Percentiles rank a stretch among this genome's conserved stretches.
Evolutionary conservation across 2,329 filamentous ascomycete species (phyloP).

Genomic region (Aspergillus pseudoviridinutans): DNA sequence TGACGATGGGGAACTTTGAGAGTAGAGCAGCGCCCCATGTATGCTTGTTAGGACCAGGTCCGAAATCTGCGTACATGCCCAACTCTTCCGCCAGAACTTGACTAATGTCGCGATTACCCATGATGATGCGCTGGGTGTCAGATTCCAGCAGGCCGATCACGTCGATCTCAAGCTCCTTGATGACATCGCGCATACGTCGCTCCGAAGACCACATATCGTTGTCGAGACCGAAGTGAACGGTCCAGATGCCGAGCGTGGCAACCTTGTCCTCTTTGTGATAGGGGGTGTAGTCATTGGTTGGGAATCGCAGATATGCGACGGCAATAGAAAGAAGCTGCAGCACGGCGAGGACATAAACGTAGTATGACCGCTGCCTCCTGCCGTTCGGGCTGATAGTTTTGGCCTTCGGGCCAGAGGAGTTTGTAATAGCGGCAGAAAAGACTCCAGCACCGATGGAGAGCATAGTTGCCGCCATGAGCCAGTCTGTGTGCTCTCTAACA

Average conservation of each 20-base stretch:
- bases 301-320: constrained; percentile 85
- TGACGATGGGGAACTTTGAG: constrained; percentile 95
- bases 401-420: constrained; percentile 46
- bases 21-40: constrained; percentile 93
- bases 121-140: constrained; percentile 95
- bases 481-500: constrained; percentile 91
- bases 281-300: constrained; percentile 83
- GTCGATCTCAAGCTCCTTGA: constrained; percentile 94
- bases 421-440: constrained; percentile 59
- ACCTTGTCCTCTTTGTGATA: constrained; percentile 85
- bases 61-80: constrained; percentile 98
- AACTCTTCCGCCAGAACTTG: constrained; percentile 94
- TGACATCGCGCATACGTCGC: constrained; percentile 83
- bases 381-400: constrained; percentile 36
- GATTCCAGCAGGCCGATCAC: constrained; percentile 92
- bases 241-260: constrained; percentile 96
- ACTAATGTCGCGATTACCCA: constrained; percentile 96
- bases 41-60: constrained; percentile 96
- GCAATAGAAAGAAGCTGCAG: constrained; percentile 77
- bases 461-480: constrained; percentile 89
- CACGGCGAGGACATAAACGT: constrained; percentile 65
- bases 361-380: constrained; percentile 60
- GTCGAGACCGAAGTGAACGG: constrained; percentile 94
- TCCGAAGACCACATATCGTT: constrained; percentile 99
- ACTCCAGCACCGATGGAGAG: constrained; percentile 78